Percentiles rank a stretch among this genome's conserved stretches.
phyloP scores from a whole-genome alignment of 2,329 filamentous ascomycete species.

The Rasamsonia emersonii region DNA sequence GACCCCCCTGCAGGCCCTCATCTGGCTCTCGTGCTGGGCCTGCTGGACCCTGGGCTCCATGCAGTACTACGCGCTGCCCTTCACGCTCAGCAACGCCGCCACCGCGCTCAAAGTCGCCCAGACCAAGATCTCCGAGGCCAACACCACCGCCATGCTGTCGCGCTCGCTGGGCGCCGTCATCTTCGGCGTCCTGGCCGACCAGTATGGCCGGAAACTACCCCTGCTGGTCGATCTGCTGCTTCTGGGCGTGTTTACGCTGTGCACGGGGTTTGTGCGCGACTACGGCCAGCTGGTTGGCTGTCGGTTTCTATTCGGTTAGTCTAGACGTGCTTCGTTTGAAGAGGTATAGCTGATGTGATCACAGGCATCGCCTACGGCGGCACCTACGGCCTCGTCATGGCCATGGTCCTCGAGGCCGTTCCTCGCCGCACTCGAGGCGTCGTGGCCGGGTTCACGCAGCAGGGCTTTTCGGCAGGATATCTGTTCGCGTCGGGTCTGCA shows the following conservation, averaged over 20 bases:
- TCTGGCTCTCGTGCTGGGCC: constrained; percentile 4
- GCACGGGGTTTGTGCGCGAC: constrained; percentile 1
- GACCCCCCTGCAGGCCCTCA: constrained; percentile 1
- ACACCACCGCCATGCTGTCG: constrained; percentile 6
- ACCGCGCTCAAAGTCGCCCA: constrained; percentile 2
- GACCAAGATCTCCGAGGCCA: constrained; percentile 5
- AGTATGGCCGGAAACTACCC: constrained; percentile 5
- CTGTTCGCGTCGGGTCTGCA: constrained; percentile 5
- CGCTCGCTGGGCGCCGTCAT: constrained; percentile 2
- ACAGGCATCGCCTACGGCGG: constrained; percentile 4
- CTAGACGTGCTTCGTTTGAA: neutral
- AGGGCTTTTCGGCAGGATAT: constrained; percentile 4
- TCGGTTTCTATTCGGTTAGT: constrained; percentile 3
- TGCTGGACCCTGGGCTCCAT: constrained; percentile 6
- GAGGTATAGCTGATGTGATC: neutral
- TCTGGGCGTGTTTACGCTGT: constrained; percentile 3
- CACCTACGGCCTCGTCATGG: constrained; percentile 4
- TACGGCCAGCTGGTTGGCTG: constrained; percentile 4
- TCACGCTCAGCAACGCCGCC: constrained; percentile 3
- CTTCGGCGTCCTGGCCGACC: constrained; percentile 4
- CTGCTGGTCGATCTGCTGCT: constrained; percentile 4
- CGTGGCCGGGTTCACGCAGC: constrained; percentile 4
- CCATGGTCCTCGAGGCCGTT: constrained; percentile 5
- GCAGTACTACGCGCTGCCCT: constrained; percentile 5
- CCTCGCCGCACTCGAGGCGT: constrained; percentile 2